These are phyloP conservation scores for Helicocarpus griseus DNA, from an alignment of 2,329 filamentous ascomycete species.

Conservation along the genomic window DNA sequence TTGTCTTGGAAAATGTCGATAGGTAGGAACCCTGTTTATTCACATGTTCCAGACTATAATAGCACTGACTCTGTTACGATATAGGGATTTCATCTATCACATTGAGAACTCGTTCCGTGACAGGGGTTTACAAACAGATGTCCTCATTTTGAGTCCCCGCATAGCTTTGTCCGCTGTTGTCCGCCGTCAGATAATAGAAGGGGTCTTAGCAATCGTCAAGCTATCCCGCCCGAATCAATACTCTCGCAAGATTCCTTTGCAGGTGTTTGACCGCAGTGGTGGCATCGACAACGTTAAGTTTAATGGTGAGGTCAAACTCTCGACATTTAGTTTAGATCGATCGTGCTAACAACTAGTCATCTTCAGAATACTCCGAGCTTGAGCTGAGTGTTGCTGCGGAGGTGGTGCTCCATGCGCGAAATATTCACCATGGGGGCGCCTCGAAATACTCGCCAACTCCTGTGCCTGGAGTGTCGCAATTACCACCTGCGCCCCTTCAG, in stretches of 20 bases:
- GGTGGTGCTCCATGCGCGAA: constrained; percentile 56
- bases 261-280: constrained; percentile 72
- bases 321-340: constrained; percentile 3
- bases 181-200: constrained; percentile 75
- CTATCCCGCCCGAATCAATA: constrained; percentile 61
- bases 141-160: constrained; percentile 68
- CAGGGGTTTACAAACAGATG: constrained; percentile 63
- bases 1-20: constrained; percentile 68
- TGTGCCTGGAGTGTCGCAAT: constrained; percentile 26
- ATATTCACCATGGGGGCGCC: constrained; percentile 26
- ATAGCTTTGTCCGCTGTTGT: constrained; percentile 72
- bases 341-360: not conserved
- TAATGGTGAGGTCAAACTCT: constrained; percentile 43
- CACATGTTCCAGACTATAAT: constrained; percentile 4
- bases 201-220: constrained; percentile 74
- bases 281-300: constrained; percentile 70
- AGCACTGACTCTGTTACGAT: constrained; percentile 12
- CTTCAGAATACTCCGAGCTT: constrained; percentile 66
- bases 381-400: constrained; percentile 71
- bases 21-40: constrained; percentile 26
- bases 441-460: constrained; percentile 28
- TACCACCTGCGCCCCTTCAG: constrained; percentile 17
- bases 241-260: constrained; percentile 65
- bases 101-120: constrained; percentile 67
- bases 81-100: constrained; percentile 68